Evolutionary conservation across 352 stramenopile species (phyloP).

Genomic region (Phytophthora aleatoria): DNA sequence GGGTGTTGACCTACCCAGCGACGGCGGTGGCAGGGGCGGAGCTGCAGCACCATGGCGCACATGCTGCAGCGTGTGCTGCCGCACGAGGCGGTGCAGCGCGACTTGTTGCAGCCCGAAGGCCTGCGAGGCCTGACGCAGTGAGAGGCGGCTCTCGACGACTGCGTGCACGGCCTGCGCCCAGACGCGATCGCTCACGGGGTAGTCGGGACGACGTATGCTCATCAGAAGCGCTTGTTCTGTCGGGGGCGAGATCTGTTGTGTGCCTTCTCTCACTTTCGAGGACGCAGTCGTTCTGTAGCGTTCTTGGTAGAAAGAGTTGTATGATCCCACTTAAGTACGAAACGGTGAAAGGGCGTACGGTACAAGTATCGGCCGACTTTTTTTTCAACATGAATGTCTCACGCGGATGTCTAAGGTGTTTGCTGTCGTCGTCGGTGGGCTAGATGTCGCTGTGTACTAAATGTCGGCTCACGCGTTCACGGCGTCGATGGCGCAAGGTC

Average conservation of each 20-base stretch:
- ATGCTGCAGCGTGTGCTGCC: constrained; percentile 30
- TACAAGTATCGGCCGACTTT: constrained; percentile 2
- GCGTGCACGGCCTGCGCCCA: constrained; percentile 73
- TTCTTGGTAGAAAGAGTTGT: constrained; percentile 2
- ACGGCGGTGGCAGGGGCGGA: neutral
- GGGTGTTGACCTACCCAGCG: neutral
- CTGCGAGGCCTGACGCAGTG: constrained; percentile 57
- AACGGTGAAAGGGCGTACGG: neutral
- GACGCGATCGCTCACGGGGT: constrained; percentile 44
- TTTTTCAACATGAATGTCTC: neutral
- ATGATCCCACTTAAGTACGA: neutral
- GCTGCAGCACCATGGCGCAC: constrained; percentile 1
- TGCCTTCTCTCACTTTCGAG: constrained; percentile 2
- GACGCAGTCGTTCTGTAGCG: constrained; percentile 2
- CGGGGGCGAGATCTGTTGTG: constrained; percentile 5
- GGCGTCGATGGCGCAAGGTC: no score
- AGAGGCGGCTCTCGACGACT: constrained; percentile 69
- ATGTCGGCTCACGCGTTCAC: no score
- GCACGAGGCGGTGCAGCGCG: constrained; percentile 68
- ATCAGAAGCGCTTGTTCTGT: constrained; percentile 3
- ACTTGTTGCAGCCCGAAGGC: constrained; percentile 69
- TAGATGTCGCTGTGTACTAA: no score
- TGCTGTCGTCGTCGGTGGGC: no score
- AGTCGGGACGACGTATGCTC: constrained; percentile 8
- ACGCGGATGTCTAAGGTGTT: neutral